phyloP scores from a whole-genome alignment of 495 filamentous ascomycete genomes.

The Corynascus novoguineensis region DNA sequence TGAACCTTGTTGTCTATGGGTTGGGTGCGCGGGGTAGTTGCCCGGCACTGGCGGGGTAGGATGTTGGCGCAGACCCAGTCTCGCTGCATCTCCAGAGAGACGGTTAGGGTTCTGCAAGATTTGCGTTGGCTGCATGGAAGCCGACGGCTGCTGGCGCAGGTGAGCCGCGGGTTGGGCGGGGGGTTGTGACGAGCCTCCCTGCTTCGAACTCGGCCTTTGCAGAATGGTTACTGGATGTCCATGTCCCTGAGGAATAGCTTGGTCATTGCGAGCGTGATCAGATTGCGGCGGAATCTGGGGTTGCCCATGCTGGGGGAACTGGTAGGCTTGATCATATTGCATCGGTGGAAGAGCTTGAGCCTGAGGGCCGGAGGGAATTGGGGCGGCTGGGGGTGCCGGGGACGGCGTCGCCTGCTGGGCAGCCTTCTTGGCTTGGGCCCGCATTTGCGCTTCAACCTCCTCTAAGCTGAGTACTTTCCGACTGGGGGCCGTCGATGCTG shows the following conservation, averaged over 20 bases:
- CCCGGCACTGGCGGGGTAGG: constrained; percentile 18
- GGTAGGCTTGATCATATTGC: constrained; percentile 28
- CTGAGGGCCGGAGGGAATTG: constrained; percentile 7
- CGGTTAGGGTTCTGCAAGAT: constrained; percentile 49
- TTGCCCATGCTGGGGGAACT: constrained; percentile 24
- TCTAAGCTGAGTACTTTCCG: constrained; percentile 93
- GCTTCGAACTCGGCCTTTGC: constrained; percentile 40
- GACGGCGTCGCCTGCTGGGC: constrained; percentile 28
- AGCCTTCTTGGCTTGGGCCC: constrained; percentile 57
- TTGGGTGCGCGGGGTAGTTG: constrained; percentile 25
- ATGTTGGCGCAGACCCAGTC: constrained; percentile 26
- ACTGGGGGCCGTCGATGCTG: constrained; percentile 27
- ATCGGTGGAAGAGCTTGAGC: constrained; percentile 26
- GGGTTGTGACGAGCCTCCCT: constrained; percentile 27
- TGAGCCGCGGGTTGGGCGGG: constrained; percentile 27
- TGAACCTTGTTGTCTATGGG: constrained; percentile 36
- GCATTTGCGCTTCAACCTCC: constrained; percentile 93
- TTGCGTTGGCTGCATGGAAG: constrained; percentile 48
- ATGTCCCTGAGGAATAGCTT: constrained; percentile 26
- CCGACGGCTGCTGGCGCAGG: constrained; percentile 47
- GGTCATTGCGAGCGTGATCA: constrained; percentile 27
- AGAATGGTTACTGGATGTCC: constrained; percentile 43
- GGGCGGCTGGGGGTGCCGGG: constrained; percentile 24
- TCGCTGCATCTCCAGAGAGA: constrained; percentile 33
- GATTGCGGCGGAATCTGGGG: constrained; percentile 26